phyloP scores from a whole-genome alignment of 2,329 filamentous ascomycete genomes.

The Proliferodiscus dingleyae region DNA sequence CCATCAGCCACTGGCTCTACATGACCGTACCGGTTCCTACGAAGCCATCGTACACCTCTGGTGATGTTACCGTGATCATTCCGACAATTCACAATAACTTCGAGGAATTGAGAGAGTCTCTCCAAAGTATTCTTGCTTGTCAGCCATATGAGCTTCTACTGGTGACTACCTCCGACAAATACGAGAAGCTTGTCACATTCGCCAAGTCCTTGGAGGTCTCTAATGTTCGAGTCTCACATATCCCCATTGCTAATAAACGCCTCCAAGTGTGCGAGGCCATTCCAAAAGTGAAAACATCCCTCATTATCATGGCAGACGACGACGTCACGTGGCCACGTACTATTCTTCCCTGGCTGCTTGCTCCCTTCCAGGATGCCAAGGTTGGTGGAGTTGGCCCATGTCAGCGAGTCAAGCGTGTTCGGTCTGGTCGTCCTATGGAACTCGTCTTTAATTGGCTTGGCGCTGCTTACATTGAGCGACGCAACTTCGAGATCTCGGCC shows the following conservation, averaged over 20 bases:
- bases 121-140: slow-evolving; percentile 70
- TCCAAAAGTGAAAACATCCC: slow-evolving; percentile 73
- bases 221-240: slow-evolving; percentile 68
- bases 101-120: slow-evolving; percentile 74
- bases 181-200: slow-evolving; percentile 62
- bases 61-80: slow-evolving; percentile 90
- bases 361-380: slow-evolving; percentile 77
- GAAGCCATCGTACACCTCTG: slow-evolving; percentile 62
- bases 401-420: slow-evolving; percentile 70
- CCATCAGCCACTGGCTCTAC: slow-evolving; percentile 80
- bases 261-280: slow-evolving; percentile 90
- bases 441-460: slow-evolving; percentile 84
- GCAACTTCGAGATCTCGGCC: slow-evolving; percentile 95
- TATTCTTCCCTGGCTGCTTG: slow-evolving; percentile 84
- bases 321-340: slow-evolving; percentile 90
- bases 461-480: slow-evolving; percentile 83
- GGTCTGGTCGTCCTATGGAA: slow-evolving; percentile 51
- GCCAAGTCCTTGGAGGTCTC: slow-evolving; percentile 53
- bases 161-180: slow-evolving; percentile 80
- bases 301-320: slow-evolving; percentile 92
- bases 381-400: slow-evolving; percentile 92
- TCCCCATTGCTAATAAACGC: slow-evolving; percentile 88
- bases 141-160: slow-evolving; percentile 70
- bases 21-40: slow-evolving; percentile 77
- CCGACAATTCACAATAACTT: slow-evolving; percentile 87